These are phyloP conservation scores for Kwoniella shivajii DNA, from an alignment of 1,284 basidiomycete species.

Conservation along the genomic window DNA sequence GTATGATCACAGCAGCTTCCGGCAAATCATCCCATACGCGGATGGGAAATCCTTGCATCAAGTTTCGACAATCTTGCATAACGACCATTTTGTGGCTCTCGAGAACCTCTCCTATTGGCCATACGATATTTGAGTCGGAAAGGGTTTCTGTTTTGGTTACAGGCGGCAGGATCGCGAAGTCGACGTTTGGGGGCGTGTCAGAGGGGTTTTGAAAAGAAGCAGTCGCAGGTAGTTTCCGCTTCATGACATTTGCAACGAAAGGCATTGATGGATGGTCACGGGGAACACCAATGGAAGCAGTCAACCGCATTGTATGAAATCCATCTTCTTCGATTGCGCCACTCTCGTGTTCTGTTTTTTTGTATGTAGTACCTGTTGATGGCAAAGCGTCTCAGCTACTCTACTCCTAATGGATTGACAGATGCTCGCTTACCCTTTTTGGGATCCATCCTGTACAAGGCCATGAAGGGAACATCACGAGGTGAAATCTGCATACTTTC, in stretches of 20 bases:
- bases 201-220: not conserved
- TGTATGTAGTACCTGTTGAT: not conserved
- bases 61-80: slow-evolving; percentile 42
- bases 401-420: not conserved
- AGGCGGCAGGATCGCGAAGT: no score
- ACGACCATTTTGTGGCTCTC: slow-evolving; percentile 34
- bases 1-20: slow-evolving; percentile 50
- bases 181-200: no score
- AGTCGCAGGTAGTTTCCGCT: slow-evolving; percentile 25
- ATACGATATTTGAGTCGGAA: no score
- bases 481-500: slow-evolving; percentile 34
- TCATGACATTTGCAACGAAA: slow-evolving; percentile 26
- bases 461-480: slow-evolving; percentile 44
- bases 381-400: not conserved
- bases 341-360: not conserved
- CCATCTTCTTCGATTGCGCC: not conserved
- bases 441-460: slow-evolving; percentile 41
- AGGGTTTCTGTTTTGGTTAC: no score
- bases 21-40: slow-evolving; percentile 51
- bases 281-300: not conserved
- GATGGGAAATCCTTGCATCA: slow-evolving; percentile 43
- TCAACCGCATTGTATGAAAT: slow-evolving; percentile 4
- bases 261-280: not conserved
- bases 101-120: slow-evolving; percentile 48
- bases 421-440: slow-evolving; percentile 7